A percentile compares a stretch with the other conserved stretches of the same genome.
phyloP scores from a whole-genome alignment of 139 green algal species.

The Closterium sp. region DNA sequence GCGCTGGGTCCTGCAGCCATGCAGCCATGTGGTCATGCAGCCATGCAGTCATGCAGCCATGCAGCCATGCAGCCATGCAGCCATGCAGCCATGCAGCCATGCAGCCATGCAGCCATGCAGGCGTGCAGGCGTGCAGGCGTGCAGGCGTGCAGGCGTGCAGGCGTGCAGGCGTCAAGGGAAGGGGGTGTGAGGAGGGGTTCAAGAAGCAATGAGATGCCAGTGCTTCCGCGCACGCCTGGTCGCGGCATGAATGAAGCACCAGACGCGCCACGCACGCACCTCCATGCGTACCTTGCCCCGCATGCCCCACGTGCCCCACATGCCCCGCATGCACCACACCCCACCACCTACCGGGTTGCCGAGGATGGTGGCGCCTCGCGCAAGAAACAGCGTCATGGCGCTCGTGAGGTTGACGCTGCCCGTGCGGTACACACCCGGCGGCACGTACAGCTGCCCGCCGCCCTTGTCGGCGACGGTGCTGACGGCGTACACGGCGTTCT shows the following conservation, averaged over 20 bases:
- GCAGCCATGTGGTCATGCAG: neutral
- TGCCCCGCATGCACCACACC: neutral
- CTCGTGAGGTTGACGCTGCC: constrained; percentile 44
- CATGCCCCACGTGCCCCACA: neutral
- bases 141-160: neutral
- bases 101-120: neutral
- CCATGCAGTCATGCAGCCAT: neutral
- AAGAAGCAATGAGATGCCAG: neutral
- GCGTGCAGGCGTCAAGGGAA: no score
- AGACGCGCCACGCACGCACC: no score
- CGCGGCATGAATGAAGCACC: no score
- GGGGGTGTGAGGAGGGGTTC: neutral
- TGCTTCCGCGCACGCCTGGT: no score
- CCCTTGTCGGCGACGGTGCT: constrained; percentile 31
- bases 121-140: neutral
- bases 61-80: neutral
- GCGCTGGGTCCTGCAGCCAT: constrained; percentile 16
- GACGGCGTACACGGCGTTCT: constrained; percentile 44
- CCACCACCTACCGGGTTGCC: constrained; percentile 24
- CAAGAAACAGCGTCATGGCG: constrained; percentile 39
- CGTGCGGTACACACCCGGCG: constrained; percentile 23
- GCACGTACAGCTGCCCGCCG: constrained; percentile 43
- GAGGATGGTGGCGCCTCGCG: constrained; percentile 28
- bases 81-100: neutral
- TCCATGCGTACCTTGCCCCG: no score